Conservation (phyloP, 768 basidiomycete species). For the Paxillus involutus region DNA sequence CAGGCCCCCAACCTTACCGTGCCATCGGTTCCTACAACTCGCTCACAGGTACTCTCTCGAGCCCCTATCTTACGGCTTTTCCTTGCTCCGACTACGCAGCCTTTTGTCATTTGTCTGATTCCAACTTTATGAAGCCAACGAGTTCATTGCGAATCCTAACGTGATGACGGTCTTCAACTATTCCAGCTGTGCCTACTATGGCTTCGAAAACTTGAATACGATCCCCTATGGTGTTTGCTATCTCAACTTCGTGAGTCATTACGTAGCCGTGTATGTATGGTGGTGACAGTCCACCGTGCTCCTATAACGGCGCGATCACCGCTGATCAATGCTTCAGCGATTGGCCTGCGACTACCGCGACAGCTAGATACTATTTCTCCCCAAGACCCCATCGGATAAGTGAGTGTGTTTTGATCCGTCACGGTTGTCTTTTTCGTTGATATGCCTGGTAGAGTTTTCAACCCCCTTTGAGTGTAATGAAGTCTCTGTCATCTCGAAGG, state of each 20-base stretch:
- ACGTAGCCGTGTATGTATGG: not conserved
- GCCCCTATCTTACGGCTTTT: not conserved
- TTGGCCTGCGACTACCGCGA: not conserved
- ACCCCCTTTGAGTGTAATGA: not conserved
- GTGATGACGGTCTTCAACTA: not conserved
- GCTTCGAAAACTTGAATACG: not conserved
- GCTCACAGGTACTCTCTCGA: not conserved
- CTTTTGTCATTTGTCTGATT: not conserved
- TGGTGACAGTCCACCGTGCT: too few species aligned
- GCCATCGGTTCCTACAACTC: not conserved
- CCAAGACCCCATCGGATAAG: not conserved
- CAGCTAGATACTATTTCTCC: not conserved
- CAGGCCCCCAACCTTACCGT: not conserved
- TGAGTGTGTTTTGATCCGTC: not conserved
- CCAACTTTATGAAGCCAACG: not conserved
- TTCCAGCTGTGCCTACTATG: not conserved
- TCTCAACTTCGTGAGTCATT: not conserved
- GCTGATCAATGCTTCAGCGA: not conserved
- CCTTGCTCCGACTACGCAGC: not conserved
- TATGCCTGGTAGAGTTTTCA: not conserved
- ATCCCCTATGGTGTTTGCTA: too few species aligned
- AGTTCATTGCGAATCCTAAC: not conserved
- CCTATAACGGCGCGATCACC: not conserved
- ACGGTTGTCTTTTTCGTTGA: not conserved
- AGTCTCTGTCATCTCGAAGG: too few species aligned